Percentiles rank a stretch among this genome's conserved stretches.
These are phyloP conservation scores for Neonectria sp. DNA, from an alignment of 2,329 filamentous ascomycete species.

Conservation along the genomic window DNA sequence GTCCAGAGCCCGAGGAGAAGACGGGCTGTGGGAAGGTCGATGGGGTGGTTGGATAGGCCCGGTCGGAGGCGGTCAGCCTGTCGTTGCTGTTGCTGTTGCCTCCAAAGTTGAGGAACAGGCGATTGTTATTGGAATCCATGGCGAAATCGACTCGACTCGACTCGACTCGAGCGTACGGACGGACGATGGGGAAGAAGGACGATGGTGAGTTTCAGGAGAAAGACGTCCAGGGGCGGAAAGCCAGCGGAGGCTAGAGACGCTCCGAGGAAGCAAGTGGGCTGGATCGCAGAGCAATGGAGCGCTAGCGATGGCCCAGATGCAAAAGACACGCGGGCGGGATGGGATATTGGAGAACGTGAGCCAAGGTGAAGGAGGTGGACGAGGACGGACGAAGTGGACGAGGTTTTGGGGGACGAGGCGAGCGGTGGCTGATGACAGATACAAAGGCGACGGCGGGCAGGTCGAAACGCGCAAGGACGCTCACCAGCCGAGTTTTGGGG, in stretches of 20 bases:
- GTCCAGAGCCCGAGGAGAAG: conserved; percentile 57
- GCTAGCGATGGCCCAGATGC: conserved; percentile 9
- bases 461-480: conserved; percentile 38
- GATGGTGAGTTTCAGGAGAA: conserved; percentile 47
- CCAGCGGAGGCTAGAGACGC: conserved; percentile 16
- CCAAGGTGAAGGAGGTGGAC: not conserved
- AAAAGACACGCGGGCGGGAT: conserved; percentile 7
- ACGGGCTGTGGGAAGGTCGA: conserved; percentile 97
- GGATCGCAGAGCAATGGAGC: conserved; percentile 14
- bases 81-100: conserved; percentile 75
- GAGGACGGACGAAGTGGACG: not conserved
- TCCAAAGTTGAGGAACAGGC: conserved; percentile 76
- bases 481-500: conserved; percentile 23
- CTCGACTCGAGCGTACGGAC: conserved; percentile 40
- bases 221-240: conserved; percentile 44
- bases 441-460: conserved; percentile 25
- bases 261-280: conserved; percentile 22
- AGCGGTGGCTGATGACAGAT: conserved; percentile 28
- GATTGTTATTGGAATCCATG: conserved; percentile 72
- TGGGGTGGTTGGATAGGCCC: conserved; percentile 88
- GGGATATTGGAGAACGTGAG: conserved; percentile 1
- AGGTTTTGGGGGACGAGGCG: conserved; percentile 25
- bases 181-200: conserved; percentile 41
- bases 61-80: conserved; percentile 73
- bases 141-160: conserved; percentile 46